These are phyloP conservation scores for Dioscorea cayenensis DNA, from an alignment of 116 monocot species.

Conservation along the genomic window DNA sequence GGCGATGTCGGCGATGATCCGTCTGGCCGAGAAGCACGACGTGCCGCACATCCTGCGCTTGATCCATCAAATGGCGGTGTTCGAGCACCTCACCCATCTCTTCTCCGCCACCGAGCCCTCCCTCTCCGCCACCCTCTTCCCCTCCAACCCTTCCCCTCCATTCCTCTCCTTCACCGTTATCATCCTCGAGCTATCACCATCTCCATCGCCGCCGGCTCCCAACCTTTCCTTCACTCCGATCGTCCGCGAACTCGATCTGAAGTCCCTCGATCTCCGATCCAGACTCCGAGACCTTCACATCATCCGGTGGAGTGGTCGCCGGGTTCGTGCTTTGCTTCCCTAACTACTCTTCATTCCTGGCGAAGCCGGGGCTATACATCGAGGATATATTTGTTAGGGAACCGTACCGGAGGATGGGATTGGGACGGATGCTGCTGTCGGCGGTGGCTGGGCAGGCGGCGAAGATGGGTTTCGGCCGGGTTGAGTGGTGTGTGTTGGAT, in stretches of 20 bases:
- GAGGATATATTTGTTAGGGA: slow-evolving; percentile 78
- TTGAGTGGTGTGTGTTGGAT: slow-evolving; percentile 82
- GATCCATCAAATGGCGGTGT: slow-evolving; percentile 59
- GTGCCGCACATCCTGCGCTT: slow-evolving; percentile 52
- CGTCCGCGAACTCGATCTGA: slow-evolving; percentile 19
- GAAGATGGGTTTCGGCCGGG: slow-evolving; percentile 55
- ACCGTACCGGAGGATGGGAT: slow-evolving; percentile 49
- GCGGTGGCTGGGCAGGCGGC: slow-evolving; percentile 68
- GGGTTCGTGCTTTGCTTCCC: slow-evolving; percentile 84
- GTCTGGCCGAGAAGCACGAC: slow-evolving; percentile 42
- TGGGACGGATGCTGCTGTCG: slow-evolving; percentile 70
- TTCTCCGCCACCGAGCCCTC: slow-evolving; percentile 57
- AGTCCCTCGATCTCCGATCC: slow-evolving; percentile 16
- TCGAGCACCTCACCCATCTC: slow-evolving; percentile 54
- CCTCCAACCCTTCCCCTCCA: slow-evolving; percentile 20
- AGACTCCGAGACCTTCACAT: slow-evolving; percentile 26
- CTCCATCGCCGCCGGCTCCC: slow-evolving; percentile 1
- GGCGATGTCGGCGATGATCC: slow-evolving; percentile 17
- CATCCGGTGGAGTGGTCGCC: slow-evolving; percentile 19
- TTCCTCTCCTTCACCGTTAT: slow-evolving; percentile 65
- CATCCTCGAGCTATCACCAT: slow-evolving; percentile 42
- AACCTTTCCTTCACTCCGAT: slow-evolving; percentile 20
- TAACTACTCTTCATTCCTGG: slow-evolving; percentile 70
- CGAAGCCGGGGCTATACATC: slow-evolving; percentile 68
- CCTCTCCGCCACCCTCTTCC: slow-evolving; percentile 71